Percentiles rank a stretch among this genome's conserved stretches.
Conservation (phyloP, 768 basidiomycete species). For the Filobasidium floriforme region DNA sequence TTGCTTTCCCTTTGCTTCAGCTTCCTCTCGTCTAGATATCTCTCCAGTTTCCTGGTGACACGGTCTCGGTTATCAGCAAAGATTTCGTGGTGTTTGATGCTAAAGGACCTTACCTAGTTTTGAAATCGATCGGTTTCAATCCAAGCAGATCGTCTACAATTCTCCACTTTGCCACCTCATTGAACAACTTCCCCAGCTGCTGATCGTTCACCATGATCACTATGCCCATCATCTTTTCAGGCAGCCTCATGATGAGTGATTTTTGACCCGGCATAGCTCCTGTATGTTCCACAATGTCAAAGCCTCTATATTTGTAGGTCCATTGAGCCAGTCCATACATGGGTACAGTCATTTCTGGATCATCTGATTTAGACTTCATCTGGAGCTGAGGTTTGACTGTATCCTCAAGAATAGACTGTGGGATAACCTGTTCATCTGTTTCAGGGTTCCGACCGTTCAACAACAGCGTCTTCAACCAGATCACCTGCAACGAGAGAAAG, state of each 20-base stretch:
- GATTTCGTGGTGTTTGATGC: no score
- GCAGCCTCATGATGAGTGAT: conserved; percentile 28
- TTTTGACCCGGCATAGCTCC: conserved; percentile 34
- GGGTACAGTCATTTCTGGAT: conserved; percentile 15
- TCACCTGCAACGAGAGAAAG: no score
- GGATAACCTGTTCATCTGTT: conserved; percentile 27
- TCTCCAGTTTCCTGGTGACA: neutral
- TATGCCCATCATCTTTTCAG: conserved; percentile 28
- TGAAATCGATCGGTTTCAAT: conserved; percentile 17
- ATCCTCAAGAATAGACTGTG: conserved; percentile 17
- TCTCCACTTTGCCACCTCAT: conserved; percentile 15
- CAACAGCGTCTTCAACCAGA: no score
- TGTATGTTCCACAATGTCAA: conserved; percentile 25
- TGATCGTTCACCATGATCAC: conserved; percentile 33
- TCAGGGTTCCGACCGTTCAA: no score
- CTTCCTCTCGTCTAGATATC: neutral
- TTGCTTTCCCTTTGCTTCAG: neutral
- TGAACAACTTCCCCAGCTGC: conserved; percentile 1
- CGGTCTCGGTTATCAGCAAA: neutral
- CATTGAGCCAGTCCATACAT: conserved; percentile 36
- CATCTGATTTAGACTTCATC: neutral
- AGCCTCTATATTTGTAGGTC: conserved; percentile 30
- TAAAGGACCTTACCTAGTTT: conserved; percentile 17
- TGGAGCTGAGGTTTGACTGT: conserved; percentile 14
- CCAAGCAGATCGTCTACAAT: conserved; percentile 21